Base-by-base conservation (phyloP, 2,329 filamentous ascomycete species). In the Corynespora cassiicola region DNA sequence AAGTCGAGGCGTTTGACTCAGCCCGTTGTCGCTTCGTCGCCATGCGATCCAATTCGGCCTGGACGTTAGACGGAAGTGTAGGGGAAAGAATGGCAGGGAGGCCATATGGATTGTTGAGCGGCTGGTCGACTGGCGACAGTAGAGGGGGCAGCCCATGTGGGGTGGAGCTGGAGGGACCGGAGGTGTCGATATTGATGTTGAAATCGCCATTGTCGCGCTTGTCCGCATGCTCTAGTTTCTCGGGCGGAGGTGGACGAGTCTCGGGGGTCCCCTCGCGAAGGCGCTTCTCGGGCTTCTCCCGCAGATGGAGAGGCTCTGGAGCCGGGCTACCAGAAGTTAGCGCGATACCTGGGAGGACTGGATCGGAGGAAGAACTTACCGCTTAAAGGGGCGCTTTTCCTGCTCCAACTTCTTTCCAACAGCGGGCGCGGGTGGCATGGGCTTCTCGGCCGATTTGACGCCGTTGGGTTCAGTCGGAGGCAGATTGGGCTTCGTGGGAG, bases 81-180 rank as follows among this genome's bases (percentile, higher is more conserved):
- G 80, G 79, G 4, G 80, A 83, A n/a, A 83, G 63, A 22, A 81
- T 70, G 7, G 72, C 70, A 8, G 80, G 80, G 12, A 82, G 61
- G 37, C 61, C 69, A 17, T 68, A 55, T 3, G 61, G 54, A 36
- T 66, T 66, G 20, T 61, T 64, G 14, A 75, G 61, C 27, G 71
- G 70, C 16, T 73, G 71, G 17, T 58, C 56, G 63, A 77, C 47
- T 5, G 68, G 63, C 10, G 68, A 68, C 19, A 69, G 47, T 11
- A 66, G 45, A 3, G 66, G 65, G 5, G 68, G 68, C 7, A 71
- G 47, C 11, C 66, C 66, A 43, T 71, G 67, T 11, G 63, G 63
- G 12, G 65, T 67, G 1, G 55, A 47, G 15, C 61, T 57, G 1
- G 64, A 66, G 1, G 55, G 51, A 14, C 47, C 52, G 1, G 54